A percentile compares a stretch with the other conserved stretches of the same genome.
These are phyloP conservation scores for Globisporangium apiculatum DNA, from an alignment of 352 stramenopile genomes.

Conservation along the genomic window DNA sequence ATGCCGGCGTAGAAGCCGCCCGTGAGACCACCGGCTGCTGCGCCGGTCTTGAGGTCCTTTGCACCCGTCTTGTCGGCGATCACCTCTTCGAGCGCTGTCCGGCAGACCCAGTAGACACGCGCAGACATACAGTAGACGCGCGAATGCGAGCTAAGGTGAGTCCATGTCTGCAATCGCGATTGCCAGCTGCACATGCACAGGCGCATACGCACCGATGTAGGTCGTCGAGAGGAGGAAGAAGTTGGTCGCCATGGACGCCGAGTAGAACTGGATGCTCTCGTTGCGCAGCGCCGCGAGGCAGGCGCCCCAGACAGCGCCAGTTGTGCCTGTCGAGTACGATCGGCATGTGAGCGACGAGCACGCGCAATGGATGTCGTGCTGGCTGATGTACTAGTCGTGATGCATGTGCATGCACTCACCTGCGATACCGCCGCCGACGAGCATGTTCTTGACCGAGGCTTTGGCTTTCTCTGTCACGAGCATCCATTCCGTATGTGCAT, in stretches of 20 bases:
- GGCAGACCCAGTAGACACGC: too few species aligned
- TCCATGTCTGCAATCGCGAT: too few species aligned
- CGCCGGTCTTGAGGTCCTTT: conserved; percentile 52
- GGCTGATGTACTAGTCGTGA: not conserved
- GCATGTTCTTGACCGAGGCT: conserved; percentile 58
- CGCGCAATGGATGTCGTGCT: too few species aligned
- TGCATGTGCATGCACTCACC: conserved; percentile 12
- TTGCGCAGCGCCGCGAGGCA: conserved; percentile 62
- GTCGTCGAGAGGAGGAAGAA: conserved; percentile 81
- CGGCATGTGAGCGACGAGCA: not conserved
- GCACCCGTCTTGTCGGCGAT: conserved; percentile 62
- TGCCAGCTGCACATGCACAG: too few species aligned
- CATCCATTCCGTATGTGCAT: conserved; percentile 5
- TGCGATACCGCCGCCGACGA: conserved; percentile 46
- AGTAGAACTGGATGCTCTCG: conserved; percentile 75
- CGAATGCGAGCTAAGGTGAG: too few species aligned
- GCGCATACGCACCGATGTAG: conserved; percentile 52
- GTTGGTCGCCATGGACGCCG: conserved; percentile 78
- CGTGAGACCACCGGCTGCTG: conserved; percentile 48
- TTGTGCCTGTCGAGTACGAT: conserved; percentile 21
- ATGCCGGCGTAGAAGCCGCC: conserved; percentile 68
- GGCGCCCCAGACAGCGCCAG: conserved; percentile 48
- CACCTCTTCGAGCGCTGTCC: conserved; percentile 65
- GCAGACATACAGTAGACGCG: not conserved
- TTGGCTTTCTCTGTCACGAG: conserved; percentile 49